Evolutionary conservation across 2,329 filamentous ascomycete species (phyloP).

Genomic region (Cercospora sp.): DNA sequence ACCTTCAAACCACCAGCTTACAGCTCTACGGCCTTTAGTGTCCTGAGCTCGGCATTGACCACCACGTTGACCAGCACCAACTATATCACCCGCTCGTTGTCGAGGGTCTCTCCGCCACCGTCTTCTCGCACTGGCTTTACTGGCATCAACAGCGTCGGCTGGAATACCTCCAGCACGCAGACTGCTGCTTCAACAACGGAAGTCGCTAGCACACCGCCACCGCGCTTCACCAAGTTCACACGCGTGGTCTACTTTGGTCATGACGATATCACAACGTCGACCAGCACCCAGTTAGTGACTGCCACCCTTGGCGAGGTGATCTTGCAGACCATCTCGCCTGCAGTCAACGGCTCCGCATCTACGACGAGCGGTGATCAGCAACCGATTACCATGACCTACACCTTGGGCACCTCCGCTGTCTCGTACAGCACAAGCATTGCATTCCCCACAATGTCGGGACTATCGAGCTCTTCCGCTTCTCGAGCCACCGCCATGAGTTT

Average conservation of each 20-base stretch:
- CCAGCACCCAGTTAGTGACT: conserved; percentile 31
- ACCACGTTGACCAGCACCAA: conserved; percentile 34
- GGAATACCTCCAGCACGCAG: conserved; percentile 30
- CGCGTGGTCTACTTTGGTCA: conserved; percentile 31
- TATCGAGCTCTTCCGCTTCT: background rate
- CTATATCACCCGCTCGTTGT: conserved; percentile 30
- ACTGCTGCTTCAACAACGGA: background rate
- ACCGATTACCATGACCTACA: conserved; percentile 5
- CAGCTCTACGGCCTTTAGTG: conserved; percentile 34
- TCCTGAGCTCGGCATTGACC: conserved; percentile 28
- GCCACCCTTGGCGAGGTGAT: conserved; percentile 29
- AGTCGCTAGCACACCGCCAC: conserved; percentile 3
- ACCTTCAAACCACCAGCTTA: conserved; percentile 29
- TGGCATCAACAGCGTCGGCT: conserved; percentile 32
- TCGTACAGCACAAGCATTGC: conserved; percentile 20
- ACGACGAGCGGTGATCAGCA: background rate
- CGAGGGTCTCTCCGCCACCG: conserved; percentile 20
- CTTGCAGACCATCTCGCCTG: conserved; percentile 16
- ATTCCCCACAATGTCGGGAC: background rate
- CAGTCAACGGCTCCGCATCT: conserved; percentile 2
- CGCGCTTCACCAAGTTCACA: conserved; percentile 28
- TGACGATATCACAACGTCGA: conserved; percentile 31
- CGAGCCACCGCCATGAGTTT: background rate
- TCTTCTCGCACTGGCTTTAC: conserved; percentile 23
- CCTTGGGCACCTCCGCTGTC: background rate